phyloP scores from a whole-genome alignment of 2,329 filamentous ascomycete genomes.

The Pseudophaeomoniella oleicola region DNA sequence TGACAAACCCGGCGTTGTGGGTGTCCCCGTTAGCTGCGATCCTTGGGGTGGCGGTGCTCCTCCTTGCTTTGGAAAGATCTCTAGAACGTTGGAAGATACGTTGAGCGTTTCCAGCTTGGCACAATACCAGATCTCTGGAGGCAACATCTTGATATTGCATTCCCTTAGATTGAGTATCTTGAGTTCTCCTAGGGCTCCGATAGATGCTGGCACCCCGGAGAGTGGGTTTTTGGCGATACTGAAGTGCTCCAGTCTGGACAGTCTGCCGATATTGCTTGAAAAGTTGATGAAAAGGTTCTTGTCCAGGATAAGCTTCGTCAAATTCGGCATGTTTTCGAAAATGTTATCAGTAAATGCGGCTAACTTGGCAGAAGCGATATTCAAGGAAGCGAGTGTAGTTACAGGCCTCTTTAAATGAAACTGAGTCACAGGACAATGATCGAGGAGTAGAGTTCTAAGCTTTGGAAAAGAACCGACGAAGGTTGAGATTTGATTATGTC shows the following conservation, averaged over 20 bases:
- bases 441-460: conserved; percentile 71
- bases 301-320: conserved; percentile 79
- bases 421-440: conserved; percentile 88
- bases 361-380: conserved; percentile 80
- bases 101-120: conserved; percentile 83
- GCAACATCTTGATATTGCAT: conserved; percentile 82
- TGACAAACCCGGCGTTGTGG: conserved; percentile 34
- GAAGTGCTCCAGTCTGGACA: conserved; percentile 74
- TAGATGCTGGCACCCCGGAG: conserved; percentile 68
- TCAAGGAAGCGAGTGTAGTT: conserved; percentile 71
- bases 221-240: conserved; percentile 89
- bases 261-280: conserved; percentile 68
- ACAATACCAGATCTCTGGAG: conserved; percentile 92
- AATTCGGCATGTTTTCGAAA: conserved; percentile 72
- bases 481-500: conserved; percentile 83
- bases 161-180: conserved; percentile 76
- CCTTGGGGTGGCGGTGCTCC: conserved; percentile 50
- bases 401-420: conserved; percentile 70
- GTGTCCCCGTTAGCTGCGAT: conserved; percentile 24
- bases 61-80: conserved; percentile 73
- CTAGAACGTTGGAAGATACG: conserved; percentile 84
- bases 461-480: conserved; percentile 82
- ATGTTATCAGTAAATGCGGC: conserved; percentile 74
- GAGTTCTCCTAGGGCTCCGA: conserved; percentile 75
- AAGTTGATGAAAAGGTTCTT: conserved; percentile 92